Percentiles rank a stretch among this genome's conserved stretches.
phyloP scores from a whole-genome alignment of 257 asterid species.

The Ballota nigra region DNA sequence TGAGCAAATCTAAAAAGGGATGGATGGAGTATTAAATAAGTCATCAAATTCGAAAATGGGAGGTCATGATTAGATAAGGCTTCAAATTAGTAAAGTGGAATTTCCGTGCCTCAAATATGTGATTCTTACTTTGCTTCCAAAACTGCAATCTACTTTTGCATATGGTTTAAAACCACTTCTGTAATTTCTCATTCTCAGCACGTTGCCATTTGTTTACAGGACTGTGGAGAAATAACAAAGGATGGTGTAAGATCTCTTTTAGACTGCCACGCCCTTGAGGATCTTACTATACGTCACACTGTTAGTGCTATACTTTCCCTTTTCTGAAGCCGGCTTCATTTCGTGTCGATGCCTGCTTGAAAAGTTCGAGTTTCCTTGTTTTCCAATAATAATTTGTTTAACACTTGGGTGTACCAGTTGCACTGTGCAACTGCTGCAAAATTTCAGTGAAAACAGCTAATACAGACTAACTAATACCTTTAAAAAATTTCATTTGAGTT shows the following conservation, averaged over 20 bases:
- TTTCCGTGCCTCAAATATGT: neutral
- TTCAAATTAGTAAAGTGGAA: neutral
- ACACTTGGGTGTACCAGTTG: no score
- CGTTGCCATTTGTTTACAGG: slow-evolving; percentile 43
- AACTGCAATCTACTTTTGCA: neutral
- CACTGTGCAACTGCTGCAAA: no score
- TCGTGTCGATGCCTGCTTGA: neutral
- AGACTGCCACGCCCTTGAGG: slow-evolving; percentile 83
- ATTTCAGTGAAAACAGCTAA: no score
- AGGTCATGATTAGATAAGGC: neutral
- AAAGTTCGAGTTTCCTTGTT: neutral
- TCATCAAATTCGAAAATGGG: neutral
- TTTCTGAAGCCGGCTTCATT: neutral
- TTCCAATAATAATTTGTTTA: neutral
- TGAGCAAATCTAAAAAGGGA: no score
- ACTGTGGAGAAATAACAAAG: slow-evolving; percentile 74
- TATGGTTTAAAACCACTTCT: neutral
- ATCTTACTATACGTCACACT: slow-evolving; percentile 64
- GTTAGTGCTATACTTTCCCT: slow-evolving; percentile 42
- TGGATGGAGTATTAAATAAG: neutral
- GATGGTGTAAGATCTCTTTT: slow-evolving; percentile 60
- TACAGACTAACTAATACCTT: no score
- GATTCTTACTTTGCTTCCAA: neutral
- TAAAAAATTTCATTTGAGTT: no score
- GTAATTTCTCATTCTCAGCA: slow-evolving; percentile 13